Evolutionary conservation across 2,329 filamentous ascomycete species (phyloP).

Genomic region (Fusarium phyllophilum): DNA sequence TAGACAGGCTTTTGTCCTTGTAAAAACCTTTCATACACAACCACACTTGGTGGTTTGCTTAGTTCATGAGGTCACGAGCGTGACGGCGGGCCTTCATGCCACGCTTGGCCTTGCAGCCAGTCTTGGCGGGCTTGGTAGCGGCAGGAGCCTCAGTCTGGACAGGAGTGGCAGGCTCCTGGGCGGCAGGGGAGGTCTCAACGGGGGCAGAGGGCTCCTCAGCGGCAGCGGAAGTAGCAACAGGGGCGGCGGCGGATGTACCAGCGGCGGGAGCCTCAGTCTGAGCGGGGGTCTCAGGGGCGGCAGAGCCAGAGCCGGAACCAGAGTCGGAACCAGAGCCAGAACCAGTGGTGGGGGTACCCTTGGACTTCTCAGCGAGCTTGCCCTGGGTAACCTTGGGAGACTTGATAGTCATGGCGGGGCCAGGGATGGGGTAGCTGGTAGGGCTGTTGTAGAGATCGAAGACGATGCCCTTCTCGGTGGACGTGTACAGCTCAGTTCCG

Average conservation of each 20-base stretch:
- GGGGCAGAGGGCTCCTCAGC: constrained; percentile 5
- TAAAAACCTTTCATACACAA: constrained; percentile 21
- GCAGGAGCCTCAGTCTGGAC: constrained; percentile 23
- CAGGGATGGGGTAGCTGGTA: constrained; percentile 45
- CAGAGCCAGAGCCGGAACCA: background rate
- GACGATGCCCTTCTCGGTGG: constrained; percentile 47
- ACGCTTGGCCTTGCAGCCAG: constrained; percentile 36
- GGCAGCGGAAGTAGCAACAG: constrained; percentile 15
- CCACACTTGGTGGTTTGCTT: constrained; percentile 33
- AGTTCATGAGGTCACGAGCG: constrained; percentile 37
- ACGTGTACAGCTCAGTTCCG: constrained; percentile 47
- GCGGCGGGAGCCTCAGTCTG: constrained; percentile 2
- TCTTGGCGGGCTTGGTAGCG: constrained; percentile 29
- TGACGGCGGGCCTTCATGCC: constrained; percentile 39
- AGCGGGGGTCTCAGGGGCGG: background rate
- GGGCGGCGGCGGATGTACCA: constrained; percentile 10
- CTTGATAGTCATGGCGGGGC: constrained; percentile 41
- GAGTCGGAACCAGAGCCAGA: constrained; percentile 2
- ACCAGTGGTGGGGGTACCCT: constrained; percentile 22
- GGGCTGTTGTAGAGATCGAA: constrained; percentile 48
- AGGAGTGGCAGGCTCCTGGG: constrained; percentile 9
- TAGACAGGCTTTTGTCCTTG: constrained; percentile 24
- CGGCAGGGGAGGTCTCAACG: background rate
- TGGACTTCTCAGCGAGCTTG: constrained; percentile 25
- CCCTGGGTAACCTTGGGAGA: constrained; percentile 32